Conservation (phyloP, 345 rosid genomes). For the Camelina hispida region DNA sequence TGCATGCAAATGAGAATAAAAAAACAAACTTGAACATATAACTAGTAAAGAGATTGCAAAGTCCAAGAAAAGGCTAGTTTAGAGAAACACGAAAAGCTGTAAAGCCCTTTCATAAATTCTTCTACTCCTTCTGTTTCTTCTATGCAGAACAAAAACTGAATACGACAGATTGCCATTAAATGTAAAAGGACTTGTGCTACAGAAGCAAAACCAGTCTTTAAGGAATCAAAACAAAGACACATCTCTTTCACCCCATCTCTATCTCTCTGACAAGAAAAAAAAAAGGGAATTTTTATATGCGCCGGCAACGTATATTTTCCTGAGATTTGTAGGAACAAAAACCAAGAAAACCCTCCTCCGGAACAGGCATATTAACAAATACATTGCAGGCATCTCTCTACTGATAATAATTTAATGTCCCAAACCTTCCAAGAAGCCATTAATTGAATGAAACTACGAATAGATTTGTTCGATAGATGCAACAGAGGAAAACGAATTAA, state of each 20-base stretch:
- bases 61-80: slow-evolving; percentile 46
- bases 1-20: slow-evolving; percentile 10
- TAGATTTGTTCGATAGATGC: slow-evolving; percentile 11
- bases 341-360: neutral
- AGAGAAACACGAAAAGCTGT: slow-evolving; percentile 48
- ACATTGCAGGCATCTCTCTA: slow-evolving; percentile 31
- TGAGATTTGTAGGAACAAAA: slow-evolving; percentile 20
- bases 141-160: slow-evolving; percentile 45
- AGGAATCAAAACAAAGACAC: slow-evolving; percentile 32
- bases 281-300: slow-evolving; percentile 1
- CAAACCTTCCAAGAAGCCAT: slow-evolving; percentile 22
- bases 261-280: slow-evolving; percentile 17
- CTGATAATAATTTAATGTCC: slow-evolving; percentile 8
- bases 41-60: slow-evolving; percentile 35
- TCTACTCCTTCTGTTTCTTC: slow-evolving; percentile 32
- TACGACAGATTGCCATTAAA: slow-evolving; percentile 50
- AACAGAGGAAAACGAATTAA: neutral
- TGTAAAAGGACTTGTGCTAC: slow-evolving; percentile 35
- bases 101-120: slow-evolving; percentile 50
- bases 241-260: slow-evolving; percentile 19
- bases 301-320: slow-evolving; percentile 29
- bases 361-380: slow-evolving; percentile 30
- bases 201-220: slow-evolving; percentile 33
- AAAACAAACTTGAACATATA: neutral
- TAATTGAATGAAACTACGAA: slow-evolving; percentile 13